These are phyloP conservation scores for Fagus sylvatica DNA, from an alignment of 306 rosid species.

Conservation along the genomic window DNA sequence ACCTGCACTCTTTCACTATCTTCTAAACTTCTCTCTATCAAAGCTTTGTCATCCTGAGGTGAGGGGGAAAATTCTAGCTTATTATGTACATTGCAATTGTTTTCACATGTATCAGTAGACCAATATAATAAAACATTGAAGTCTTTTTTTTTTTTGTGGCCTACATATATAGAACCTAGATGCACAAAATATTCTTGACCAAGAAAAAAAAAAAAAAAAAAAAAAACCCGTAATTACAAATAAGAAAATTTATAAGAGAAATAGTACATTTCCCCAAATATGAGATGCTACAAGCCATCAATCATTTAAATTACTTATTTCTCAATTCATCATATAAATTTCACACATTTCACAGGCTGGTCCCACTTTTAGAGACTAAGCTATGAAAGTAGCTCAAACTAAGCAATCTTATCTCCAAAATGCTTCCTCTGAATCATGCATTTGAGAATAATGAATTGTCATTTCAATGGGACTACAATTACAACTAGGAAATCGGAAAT, in stretches of 20 bases:
- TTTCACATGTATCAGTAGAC: background rate
- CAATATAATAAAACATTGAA: background rate
- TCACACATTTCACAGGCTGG: background rate
- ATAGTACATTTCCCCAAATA: no score
- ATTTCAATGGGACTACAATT: no score
- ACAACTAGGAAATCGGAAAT: no score
- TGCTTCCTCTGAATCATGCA: no score
- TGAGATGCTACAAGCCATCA: background rate
- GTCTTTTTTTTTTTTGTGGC: background rate
- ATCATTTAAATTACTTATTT: background rate
- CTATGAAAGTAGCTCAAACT: background rate
- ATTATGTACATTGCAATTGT: slow-evolving; percentile 11
- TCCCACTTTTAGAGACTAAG: background rate
- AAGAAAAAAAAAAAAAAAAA: background rate
- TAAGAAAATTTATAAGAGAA: no score
- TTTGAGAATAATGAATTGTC: no score
- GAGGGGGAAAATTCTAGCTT: background rate
- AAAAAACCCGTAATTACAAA: background rate
- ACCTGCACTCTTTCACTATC: slow-evolving; percentile 94
- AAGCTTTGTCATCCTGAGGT: slow-evolving; percentile 59
- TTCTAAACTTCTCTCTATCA: slow-evolving; percentile 62
- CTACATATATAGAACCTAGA: background rate
- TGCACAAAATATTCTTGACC: background rate
- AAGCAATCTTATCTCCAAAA: background rate
- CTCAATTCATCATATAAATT: background rate